Evolutionary conservation across 2,329 filamentous ascomycete species (phyloP).

Genomic region (Talaromyces amestolkiae): DNA sequence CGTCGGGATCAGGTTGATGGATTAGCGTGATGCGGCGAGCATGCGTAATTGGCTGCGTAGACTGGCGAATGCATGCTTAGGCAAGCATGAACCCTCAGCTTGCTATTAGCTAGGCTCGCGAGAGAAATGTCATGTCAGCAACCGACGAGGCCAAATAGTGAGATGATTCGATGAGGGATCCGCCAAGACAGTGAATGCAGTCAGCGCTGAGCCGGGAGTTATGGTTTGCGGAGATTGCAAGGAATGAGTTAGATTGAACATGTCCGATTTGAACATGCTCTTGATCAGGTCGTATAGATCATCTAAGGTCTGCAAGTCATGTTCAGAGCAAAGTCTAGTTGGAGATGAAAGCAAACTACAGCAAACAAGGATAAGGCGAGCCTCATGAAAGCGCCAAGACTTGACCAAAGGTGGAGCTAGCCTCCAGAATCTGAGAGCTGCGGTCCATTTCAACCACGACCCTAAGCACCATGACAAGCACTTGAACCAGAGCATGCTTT

Average conservation of each 20-base stretch:
- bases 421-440: neutral
- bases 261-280: neutral
- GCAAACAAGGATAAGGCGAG: neutral
- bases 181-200: neutral
- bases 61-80: neutral
- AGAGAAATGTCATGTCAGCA: neutral
- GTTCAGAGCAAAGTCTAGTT: neutral
- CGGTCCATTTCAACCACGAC: neutral
- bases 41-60: constrained; percentile 2
- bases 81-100: neutral
- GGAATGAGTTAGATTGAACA: neutral
- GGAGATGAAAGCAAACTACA: neutral
- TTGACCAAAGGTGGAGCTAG: constrained; percentile 1
- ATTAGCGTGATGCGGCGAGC: constrained; percentile 1
- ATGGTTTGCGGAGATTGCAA: neutral
- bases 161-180: neutral
- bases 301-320: neutral
- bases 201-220: neutral
- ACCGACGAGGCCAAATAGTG: neutral
- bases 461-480: neutral
- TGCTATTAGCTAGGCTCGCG: neutral
- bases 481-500: neutral
- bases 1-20: neutral
- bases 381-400: constrained; percentile 1
- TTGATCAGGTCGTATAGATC: neutral